Conservation (phyloP, 225 moss, liverwort and hornwort species). For the Physcomitrium patens region DNA sequence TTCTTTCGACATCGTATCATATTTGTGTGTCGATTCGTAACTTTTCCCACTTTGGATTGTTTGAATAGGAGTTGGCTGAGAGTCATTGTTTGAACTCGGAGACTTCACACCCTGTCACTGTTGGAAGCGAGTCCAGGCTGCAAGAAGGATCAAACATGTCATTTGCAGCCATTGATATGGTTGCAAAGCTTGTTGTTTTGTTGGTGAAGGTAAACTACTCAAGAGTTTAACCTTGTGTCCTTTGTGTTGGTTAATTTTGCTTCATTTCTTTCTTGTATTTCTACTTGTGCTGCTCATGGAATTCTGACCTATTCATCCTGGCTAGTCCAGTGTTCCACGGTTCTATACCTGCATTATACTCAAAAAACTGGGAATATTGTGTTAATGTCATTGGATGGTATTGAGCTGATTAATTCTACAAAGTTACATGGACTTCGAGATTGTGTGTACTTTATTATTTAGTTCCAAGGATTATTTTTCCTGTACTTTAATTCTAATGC, state of each 20-base stretch:
- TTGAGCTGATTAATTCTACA: background rate
- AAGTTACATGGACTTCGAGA: background rate
- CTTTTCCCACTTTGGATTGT: constrained; percentile 16
- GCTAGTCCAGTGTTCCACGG: background rate
- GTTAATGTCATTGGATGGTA: constrained; percentile 5
- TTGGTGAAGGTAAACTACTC: constrained; percentile 69
- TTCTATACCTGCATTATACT: constrained; percentile 3
- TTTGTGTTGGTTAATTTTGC: constrained; percentile 18
- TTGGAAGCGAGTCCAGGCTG: constrained; percentile 51
- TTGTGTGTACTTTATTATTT: background rate
- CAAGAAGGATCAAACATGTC: constrained; percentile 70
- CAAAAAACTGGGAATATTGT: background rate
- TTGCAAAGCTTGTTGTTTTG: constrained; percentile 90
- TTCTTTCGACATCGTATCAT: constrained; percentile 3
- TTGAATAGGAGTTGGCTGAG: constrained; percentile 77
- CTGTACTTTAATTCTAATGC: constrained; percentile 18
- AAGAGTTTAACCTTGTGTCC: background rate
- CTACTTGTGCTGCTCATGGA: constrained; percentile 4
- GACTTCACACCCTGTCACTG: constrained; percentile 47
- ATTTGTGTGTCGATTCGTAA: background rate
- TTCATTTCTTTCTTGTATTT: constrained; percentile 8
- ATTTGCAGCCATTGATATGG: constrained; percentile 90
- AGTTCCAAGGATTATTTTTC: background rate
- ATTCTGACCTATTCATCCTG: constrained; percentile 9
- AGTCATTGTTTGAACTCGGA: constrained; percentile 79